phyloP scores from a whole-genome alignment of 2,329 filamentous ascomycete species.

The Blastomyces percursus region DNA sequence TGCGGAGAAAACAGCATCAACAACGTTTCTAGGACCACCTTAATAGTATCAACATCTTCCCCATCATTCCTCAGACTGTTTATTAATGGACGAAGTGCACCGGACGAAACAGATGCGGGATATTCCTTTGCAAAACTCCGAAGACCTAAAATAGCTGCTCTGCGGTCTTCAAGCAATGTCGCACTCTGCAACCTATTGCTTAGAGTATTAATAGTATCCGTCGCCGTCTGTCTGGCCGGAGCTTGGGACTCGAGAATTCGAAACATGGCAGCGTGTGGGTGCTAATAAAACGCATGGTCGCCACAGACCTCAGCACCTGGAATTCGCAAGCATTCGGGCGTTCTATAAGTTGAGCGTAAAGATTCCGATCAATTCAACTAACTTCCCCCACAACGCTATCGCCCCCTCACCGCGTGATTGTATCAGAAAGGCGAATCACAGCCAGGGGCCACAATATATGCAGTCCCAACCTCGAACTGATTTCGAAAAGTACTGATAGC shows the following conservation, averaged over 20 bases:
- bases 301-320: constrained; percentile 20
- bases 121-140: constrained; percentile 95
- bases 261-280: constrained; percentile 34
- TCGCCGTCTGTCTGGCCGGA: constrained; percentile 90
- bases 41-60: constrained; percentile 92
- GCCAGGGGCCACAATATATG: not conserved
- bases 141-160: constrained; percentile 82
- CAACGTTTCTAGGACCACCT: constrained; percentile 87
- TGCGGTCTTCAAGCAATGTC: constrained; percentile 85
- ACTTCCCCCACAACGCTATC: not conserved
- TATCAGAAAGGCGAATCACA: not conserved
- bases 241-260: constrained; percentile 57
- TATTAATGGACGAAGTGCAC: constrained; percentile 80
- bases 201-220: constrained; percentile 83
- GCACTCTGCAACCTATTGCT: constrained; percentile 79
- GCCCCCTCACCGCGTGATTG: not conserved
- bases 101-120: constrained; percentile 88
- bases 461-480: not conserved
- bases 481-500: not conserved
- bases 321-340: constrained; percentile 23
- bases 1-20: constrained; percentile 78
- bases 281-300: constrained; percentile 31
- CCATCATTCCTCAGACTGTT: constrained; percentile 73
- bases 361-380: not conserved
- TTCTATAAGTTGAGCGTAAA: not conserved